Conservation (phyloP, 371 early-diverging fungal genomes). For the Polyrhizophydium stewartii region DNA sequence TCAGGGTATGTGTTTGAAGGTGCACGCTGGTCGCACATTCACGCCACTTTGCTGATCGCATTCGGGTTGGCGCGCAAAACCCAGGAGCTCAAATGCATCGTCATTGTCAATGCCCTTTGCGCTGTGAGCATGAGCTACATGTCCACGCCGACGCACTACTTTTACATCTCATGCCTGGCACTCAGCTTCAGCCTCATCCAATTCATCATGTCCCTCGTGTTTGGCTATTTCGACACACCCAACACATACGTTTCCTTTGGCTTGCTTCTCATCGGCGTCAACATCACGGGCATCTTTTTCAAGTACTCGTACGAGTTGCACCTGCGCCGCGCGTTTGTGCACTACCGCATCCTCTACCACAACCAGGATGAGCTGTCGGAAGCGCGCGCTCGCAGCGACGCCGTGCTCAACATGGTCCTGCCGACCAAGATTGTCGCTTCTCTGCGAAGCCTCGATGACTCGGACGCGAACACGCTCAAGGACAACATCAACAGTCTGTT, state of each 20-base stretch:
- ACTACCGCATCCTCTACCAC: conserved; percentile 13
- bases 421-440: conserved; percentile 23
- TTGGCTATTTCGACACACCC: not conserved
- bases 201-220: not conserved
- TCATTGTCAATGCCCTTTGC: not conserved
- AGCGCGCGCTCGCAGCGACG: conserved; percentile 21
- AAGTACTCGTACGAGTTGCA: conserved; percentile 16
- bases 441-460: conserved; percentile 12
- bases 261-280: conserved; percentile 10
- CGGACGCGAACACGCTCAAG: conserved; percentile 10
- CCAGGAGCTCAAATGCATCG: too few species aligned
- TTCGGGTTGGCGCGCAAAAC: too few species aligned
- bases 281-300: conserved; percentile 16
- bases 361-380: conserved; percentile 12
- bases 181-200: conserved; percentile 6
- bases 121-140: not conserved
- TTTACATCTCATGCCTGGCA: not conserved
- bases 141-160: not conserved
- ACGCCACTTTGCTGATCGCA: too few species aligned
- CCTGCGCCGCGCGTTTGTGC: conserved; percentile 19
- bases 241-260: conserved; percentile 3
- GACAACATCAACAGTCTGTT: conserved; percentile 18
- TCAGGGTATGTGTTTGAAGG: too few species aligned
- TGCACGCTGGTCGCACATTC: too few species aligned
- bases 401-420: conserved; percentile 19